Evolutionary conservation across 1,284 basidiomycete species (phyloP), one percentile per base, ranked within the genome.

Genomic region (Meira nashicola): DNA sequence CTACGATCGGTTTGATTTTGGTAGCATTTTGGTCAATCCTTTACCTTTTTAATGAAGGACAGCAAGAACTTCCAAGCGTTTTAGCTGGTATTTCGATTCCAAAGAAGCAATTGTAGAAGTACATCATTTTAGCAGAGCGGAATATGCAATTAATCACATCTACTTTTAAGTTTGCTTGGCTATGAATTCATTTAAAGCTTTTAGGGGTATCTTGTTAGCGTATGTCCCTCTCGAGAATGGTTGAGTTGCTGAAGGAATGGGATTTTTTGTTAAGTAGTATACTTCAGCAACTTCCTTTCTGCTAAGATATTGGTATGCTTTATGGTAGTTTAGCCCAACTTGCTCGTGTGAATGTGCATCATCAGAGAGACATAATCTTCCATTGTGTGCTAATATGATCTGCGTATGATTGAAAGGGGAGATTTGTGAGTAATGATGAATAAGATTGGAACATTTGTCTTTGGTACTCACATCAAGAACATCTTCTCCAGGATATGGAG

Each of bases 301-400:
- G 56, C 81, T 77, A n/a, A 93, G 81, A 77, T 97, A 97, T 6
- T 83, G 80, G 46, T 82, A 81, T 66, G 89, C 78, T 14, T 83
- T 82, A 55, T 81, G 68, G 72, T 95, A 98, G 78, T 96, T 92
- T 55, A 92, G 81, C 0, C 90, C 94, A 46, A 98, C 92, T 15
- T 87, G 86, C 40, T 86, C 84, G 1, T 90, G 87, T 0, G 92
- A 92, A 73, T 98, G 94, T 58, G 92, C 94, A 79, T 98, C 94
- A 78, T 98, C 94, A 1, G 93, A 97, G 17, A 97, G 83, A 19
- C 88, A 86, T 60, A 97, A 83, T 21, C 86, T 84, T 0, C 94
- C 94, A 6, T 83, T 83, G 39, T 82, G 76, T 17, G 81, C 72
- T 12, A 85, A 69, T 60, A 97, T 89, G 15, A 89, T 76, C 89